Evolutionary conservation across 2,329 filamentous ascomycete genomes (phyloP).

Genomic region (Metarhizium rileyi): DNA sequence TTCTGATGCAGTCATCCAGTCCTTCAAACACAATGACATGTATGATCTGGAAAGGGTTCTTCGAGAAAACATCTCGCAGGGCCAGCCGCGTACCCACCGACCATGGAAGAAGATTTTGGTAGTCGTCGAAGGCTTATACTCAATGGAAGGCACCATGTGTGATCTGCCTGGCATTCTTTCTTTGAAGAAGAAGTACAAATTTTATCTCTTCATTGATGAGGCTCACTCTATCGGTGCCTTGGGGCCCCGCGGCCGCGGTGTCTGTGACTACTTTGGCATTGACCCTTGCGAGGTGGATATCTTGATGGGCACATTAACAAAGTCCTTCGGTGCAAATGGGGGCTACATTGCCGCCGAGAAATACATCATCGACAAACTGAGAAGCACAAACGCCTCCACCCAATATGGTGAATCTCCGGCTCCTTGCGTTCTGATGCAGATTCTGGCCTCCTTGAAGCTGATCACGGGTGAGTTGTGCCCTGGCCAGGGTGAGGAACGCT

Average conservation of each 20-base stretch:
- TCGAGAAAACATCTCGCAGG: conserved; percentile 88
- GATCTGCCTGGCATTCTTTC: conserved; percentile 84
- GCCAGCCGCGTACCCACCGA: conserved; percentile 93
- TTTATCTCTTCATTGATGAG: conserved; percentile 90
- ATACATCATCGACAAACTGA: conserved; percentile 83
- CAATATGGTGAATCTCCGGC: conserved; percentile 80
- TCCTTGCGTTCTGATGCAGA: conserved; percentile 84
- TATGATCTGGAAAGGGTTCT: conserved; percentile 73
- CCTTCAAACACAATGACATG: conserved; percentile 99
- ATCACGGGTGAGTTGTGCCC: conserved; percentile 82
- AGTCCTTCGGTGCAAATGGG: conserved; percentile 96
- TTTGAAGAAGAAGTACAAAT: conserved; percentile 95
- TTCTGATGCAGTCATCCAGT: conserved; percentile 87
- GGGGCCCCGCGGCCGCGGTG: conserved; percentile 77
- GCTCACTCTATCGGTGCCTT: conserved; percentile 93
- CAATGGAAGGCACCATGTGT: conserved; percentile 98
- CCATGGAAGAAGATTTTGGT: conserved; percentile 99
- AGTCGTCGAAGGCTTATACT: conserved; percentile 93
- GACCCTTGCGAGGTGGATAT: conserved; percentile 84
- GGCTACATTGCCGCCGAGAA: conserved; percentile 90
- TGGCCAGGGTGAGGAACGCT: conserved; percentile 88
- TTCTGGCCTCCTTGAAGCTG: conserved; percentile 73
- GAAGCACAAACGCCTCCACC: conserved; percentile 74
- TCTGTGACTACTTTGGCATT: conserved; percentile 95
- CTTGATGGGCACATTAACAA: conserved; percentile 96